phyloP scores from a whole-genome alignment of 768 basidiomycete genomes.

The Vararia minispora region DNA sequence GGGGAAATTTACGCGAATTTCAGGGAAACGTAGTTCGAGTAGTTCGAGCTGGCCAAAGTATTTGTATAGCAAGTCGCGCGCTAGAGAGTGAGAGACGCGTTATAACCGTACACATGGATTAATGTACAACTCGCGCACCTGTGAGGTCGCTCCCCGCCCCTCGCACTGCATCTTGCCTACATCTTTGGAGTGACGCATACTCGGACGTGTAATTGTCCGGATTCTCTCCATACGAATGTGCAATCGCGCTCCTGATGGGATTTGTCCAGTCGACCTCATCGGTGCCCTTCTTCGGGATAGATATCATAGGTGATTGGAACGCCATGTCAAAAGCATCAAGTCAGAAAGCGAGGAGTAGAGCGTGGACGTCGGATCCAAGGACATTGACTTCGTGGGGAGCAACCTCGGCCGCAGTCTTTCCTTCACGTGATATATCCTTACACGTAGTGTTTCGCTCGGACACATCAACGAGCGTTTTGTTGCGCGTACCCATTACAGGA shows the following conservation, averaged over 20 bases:
- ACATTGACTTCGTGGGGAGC: no score
- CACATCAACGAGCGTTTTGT: no score
- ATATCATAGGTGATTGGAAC: constrained; percentile 78
- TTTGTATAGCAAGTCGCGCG: constrained; percentile 92
- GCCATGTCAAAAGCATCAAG: no score
- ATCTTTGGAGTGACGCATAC: constrained; percentile 75
- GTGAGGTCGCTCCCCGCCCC: constrained; percentile 95
- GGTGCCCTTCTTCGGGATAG: constrained; percentile 90
- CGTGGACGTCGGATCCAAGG: no score
- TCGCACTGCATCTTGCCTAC: constrained; percentile 90
- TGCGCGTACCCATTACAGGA: no score
- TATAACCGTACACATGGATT: constrained; percentile 3
- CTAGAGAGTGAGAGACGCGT: constrained; percentile 27
- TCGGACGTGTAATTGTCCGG: constrained; percentile 84
- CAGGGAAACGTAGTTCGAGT: constrained; percentile 91
- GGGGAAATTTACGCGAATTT: constrained; percentile 90
- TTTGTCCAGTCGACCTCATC: constrained; percentile 95
- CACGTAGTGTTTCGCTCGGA: no score
- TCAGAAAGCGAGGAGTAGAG: no score
- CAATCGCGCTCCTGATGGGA: constrained; percentile 76
- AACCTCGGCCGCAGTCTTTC: no score
- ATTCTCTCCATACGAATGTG: constrained; percentile 87
- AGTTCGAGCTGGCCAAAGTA: constrained; percentile 99
- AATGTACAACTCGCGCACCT: constrained; percentile 34
- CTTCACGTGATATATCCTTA: no score